phyloP scores from a whole-genome alignment of 768 basidiomycete genomes.

The Tephrocybe rancida region DNA sequence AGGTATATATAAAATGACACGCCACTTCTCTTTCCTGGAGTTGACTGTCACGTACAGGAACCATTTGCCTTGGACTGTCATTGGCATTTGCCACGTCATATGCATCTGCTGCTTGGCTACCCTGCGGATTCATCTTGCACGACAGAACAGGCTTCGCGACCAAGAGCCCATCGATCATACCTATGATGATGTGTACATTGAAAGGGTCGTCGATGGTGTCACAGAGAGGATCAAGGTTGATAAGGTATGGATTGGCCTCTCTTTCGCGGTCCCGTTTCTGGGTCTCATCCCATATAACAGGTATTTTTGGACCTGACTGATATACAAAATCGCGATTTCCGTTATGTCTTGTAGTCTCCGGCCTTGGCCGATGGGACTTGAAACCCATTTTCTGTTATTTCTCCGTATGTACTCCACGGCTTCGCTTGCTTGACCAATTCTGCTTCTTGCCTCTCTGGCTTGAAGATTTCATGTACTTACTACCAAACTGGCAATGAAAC shows the following conservation, averaged over 20 bases:
- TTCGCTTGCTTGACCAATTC: no score
- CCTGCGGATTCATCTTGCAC: slow-evolving; percentile 54
- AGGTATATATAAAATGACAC: no score
- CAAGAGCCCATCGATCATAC: slow-evolving; percentile 50
- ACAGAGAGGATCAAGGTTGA: slow-evolving; percentile 59
- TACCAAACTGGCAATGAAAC: no score
- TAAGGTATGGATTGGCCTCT: no score
- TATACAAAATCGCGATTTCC: slow-evolving; percentile 68
- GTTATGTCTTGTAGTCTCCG: slow-evolving; percentile 77
- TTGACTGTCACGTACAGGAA: slow-evolving; percentile 42
- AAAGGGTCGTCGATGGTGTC: slow-evolving; percentile 54
- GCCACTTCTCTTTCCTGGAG: no score
- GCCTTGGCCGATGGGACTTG: no score
- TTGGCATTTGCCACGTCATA: slow-evolving; percentile 60
- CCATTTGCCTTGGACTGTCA: slow-evolving; percentile 77
- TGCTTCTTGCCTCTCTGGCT: no score
- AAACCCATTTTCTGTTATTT: no score
- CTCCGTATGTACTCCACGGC: no score
- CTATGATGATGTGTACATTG: slow-evolving; percentile 66
- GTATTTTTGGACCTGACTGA: slow-evolving; percentile 78
- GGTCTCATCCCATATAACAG: no score
- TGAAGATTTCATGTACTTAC: no score
- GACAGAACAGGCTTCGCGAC: slow-evolving; percentile 70
- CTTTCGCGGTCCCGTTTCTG: no score
- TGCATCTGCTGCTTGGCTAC: slow-evolving; percentile 49